Evolutionary conservation across 1,284 basidiomycete genomes (phyloP).

Genomic region (Ustilago bromivora): DNA sequence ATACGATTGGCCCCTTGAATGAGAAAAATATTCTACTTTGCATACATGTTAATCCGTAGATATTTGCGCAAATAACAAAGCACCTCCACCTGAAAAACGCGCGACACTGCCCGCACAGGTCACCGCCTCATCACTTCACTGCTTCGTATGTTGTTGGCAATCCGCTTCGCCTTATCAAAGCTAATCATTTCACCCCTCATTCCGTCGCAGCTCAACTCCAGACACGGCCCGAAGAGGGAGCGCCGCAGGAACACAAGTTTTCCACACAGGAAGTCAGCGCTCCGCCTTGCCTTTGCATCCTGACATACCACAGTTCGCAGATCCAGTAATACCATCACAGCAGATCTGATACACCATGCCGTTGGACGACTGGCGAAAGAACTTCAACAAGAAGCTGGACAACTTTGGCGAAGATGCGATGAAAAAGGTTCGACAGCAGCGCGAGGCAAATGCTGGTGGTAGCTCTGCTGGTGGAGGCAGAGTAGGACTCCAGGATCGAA

Average conservation of each 20-base stretch:
- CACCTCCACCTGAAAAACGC: constrained; percentile 8
- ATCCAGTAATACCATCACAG: neutral
- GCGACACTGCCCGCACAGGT: constrained; percentile 2
- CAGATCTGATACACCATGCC: constrained; percentile 22
- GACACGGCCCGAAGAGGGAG: neutral
- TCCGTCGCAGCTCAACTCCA: neutral
- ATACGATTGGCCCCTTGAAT: constrained; percentile 48
- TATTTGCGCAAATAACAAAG: neutral
- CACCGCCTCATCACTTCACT: constrained; percentile 12
- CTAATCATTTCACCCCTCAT: neutral
- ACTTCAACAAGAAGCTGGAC: constrained; percentile 57
- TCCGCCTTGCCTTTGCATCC: neutral
- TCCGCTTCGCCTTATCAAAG: neutral
- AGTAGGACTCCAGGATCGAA: constrained; percentile 43
- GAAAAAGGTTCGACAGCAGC: constrained; percentile 43
- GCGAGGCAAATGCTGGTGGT: constrained; percentile 42
- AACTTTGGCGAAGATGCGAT: constrained; percentile 50
- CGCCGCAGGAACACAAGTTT: no score
- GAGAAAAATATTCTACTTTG: neutral
- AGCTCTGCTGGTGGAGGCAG: constrained; percentile 4
- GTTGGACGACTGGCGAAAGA: constrained; percentile 47
- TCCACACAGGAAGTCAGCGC: neutral
- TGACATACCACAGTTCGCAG: neutral
- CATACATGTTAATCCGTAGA: neutral
- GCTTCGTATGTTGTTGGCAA: constrained; percentile 5